Base-by-base conservation (phyloP, 1,284 basidiomycete species). In the Phellinidium pouzarii region DNA sequence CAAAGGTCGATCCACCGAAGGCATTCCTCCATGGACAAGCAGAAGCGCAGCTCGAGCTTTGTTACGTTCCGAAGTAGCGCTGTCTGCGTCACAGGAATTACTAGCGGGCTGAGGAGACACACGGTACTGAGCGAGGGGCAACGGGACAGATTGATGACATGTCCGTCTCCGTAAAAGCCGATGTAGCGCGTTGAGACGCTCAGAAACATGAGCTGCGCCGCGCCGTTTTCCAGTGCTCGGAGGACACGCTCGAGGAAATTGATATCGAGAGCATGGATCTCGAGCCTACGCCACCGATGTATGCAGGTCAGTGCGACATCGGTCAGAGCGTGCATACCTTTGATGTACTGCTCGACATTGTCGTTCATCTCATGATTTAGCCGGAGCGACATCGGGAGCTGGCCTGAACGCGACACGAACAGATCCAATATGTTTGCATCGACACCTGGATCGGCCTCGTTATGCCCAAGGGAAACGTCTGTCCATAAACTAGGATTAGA, bases 1-100 rank as follows among this genome's bases (percentile, higher is more conserved):
- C 53, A 54, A 17, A 54, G 44, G 23, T 54, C 48, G 17, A 54
- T 29, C 53, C 53, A 54, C 14, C 26, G 53, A 4, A 54, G 43
- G 25, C 53, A 54, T 4, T 54, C 53, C 26, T 54, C 48, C 3
- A 54, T 26, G 17, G 48, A 50, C 6, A 46, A 44, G 37, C 48
- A 54, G 25, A 50, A 54, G 14, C 48, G 40, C 19, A 54, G 29
- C n/a, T 54, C 43, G 17, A 54, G 48, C 12, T 29, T 14, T 9
- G 31, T 49, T 48, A 54, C 45, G 23, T 50, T 54, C 23, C 37
- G n/a, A 47, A 54, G 50, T 12, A 25, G 12, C 8, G 26, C 26
- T 7, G 48, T 36, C 22, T 34, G 47, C 1, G 41, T 12, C 8
- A 42, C 36, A 8, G 53, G 53, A 5, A 26, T 37, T 27, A 54